Evolutionary conservation across 2,329 filamentous ascomycete genomes (phyloP), one percentile per base, ranked within the genome.

Genomic region (Talaromyces sp.): DNA sequence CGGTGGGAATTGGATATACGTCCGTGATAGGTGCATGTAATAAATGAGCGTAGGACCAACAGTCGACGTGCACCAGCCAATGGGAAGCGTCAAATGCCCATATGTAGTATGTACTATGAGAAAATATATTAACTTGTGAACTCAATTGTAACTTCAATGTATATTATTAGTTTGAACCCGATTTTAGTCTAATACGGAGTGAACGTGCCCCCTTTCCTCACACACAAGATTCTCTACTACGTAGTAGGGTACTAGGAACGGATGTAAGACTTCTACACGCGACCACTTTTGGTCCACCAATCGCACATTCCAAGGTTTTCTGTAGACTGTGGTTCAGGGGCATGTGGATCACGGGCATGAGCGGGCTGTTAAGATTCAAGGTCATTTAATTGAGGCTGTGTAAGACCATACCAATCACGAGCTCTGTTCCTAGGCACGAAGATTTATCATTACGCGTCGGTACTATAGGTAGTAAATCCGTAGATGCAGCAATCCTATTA

Each of bases 381-480:
- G 46, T 9, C 23, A 14, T 25, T 52, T 18, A 18, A 12, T 18
- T 12, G 48, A 18, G 48, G 48, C 16, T 35, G 31, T 54, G 50
- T 37, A 23, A 28, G 2, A 18, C 28, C n/a, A 21, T 18, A 12
- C 25, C n/a, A 54, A 54, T 37, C 50, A 23, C 50, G 12, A 21
- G 14, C 1, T 35, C 2, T 21, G n/a, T 21, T 37, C 18, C 11
- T 21, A 9, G 16, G 48, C 37, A 37, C n/a, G 50, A 35, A 21
- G n/a, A 54, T 54, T n/a, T 54, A 21, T 54, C 11, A 37, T 54
- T 54, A 54, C 31, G 50, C 18, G 50, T 54, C 50, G 35, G 31
- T 37, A 16, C 25, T 52, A 33, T 52, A 52, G n/a, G n/a, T n/a
- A n/a, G n/a, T n/a, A 52, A 28, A 31, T 33, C 48, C 16, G 8